A percentile compares a stretch with the other conserved stretches of the same genome.
These are phyloP conservation scores for Suhomyces coccinellae DNA, from an alignment of 1,139 yeast species.

Conservation along the genomic window DNA sequence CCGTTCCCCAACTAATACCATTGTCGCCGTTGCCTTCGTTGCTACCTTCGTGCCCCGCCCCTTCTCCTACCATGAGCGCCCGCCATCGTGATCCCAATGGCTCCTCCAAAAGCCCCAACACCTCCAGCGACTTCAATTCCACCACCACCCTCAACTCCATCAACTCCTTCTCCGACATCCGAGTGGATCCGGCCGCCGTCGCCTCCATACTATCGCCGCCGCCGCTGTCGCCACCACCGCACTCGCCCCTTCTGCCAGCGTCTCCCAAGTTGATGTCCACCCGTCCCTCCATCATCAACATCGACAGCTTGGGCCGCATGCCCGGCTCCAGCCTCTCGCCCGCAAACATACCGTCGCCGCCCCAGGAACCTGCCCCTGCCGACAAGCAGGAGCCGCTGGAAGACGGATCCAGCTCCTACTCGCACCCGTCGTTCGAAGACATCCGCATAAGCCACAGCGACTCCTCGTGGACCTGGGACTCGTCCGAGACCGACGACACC, in stretches of 20 bases:
- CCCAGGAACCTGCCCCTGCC: neutral
- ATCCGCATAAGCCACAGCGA: slow-evolving; percentile 3
- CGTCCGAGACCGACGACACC: slow-evolving; percentile 7
- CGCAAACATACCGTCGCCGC: neutral
- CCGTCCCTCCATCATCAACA: neutral
- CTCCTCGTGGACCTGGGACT: slow-evolving; percentile 5
- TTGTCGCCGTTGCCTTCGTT: too few relatives aligned
- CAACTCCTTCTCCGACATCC: neutral
- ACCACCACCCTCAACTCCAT: neutral
- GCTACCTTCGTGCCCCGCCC: neutral
- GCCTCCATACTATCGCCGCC: neutral
- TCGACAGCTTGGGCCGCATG: neutral
- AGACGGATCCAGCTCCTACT: slow-evolving; percentile 6
- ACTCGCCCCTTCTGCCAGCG: neutral
- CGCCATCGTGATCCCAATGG: neutral
- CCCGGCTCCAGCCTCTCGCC: neutral
- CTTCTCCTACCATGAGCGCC: neutral
- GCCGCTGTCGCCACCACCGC: slow-evolving; percentile 2
- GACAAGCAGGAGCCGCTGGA: neutral
- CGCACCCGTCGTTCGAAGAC: slow-evolving; percentile 12
- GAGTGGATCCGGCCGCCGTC: neutral
- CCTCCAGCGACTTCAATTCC: neutral
- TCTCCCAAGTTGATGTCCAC: neutral
- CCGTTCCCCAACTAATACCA: neutral
- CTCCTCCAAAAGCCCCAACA: too few relatives aligned